Percentiles rank a stretch among this genome's conserved stretches.
These are phyloP conservation scores for Lentinula guzmanii DNA, from an alignment of 768 basidiomycete genomes.

Conservation along the genomic window DNA sequence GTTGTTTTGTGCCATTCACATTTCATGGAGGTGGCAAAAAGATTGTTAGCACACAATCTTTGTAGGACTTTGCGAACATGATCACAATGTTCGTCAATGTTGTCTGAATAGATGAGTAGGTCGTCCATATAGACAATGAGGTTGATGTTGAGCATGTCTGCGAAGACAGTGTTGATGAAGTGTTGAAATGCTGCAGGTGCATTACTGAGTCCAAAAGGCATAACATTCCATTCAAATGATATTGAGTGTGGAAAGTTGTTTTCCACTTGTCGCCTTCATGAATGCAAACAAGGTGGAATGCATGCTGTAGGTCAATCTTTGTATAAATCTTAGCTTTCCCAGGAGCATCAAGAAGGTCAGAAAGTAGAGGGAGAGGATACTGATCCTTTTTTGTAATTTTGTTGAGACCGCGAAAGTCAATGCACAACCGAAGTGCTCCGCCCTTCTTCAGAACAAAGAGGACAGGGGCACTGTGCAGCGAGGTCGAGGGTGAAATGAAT, in stretches of 20 bases:
- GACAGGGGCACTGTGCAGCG: too few relatives aligned
- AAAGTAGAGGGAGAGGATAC: slow-evolving; percentile 23
- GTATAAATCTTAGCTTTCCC: slow-evolving; percentile 10
- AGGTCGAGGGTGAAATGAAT: too few relatives aligned
- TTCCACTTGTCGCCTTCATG: too few relatives aligned
- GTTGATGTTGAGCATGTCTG: slow-evolving; percentile 29
- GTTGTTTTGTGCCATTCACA: slow-evolving; percentile 18
- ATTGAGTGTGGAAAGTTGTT: too few relatives aligned
- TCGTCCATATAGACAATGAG: slow-evolving; percentile 38
- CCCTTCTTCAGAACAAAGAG: neutral
- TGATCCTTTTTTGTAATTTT: slow-evolving; percentile 17
- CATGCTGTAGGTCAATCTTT: slow-evolving; percentile 11
- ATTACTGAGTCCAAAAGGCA: slow-evolving; percentile 32
- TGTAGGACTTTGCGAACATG: slow-evolving; percentile 27
- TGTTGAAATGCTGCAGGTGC: slow-evolving; percentile 35
- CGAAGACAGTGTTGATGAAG: slow-evolving; percentile 34
- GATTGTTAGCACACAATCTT: slow-evolving; percentile 16
- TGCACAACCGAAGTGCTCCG: neutral
- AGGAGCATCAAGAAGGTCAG: slow-evolving; percentile 22
- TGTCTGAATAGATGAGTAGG: slow-evolving; percentile 36
- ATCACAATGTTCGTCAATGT: slow-evolving; percentile 18
- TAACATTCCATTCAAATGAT: too few relatives aligned
- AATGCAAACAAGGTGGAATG: too few relatives aligned
- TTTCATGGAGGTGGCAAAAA: slow-evolving; percentile 32
- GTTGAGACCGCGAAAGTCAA: slow-evolving; percentile 23